phyloP scores from a whole-genome alignment of 106 monocot genomes.

The Acorus gramineus region DNA sequence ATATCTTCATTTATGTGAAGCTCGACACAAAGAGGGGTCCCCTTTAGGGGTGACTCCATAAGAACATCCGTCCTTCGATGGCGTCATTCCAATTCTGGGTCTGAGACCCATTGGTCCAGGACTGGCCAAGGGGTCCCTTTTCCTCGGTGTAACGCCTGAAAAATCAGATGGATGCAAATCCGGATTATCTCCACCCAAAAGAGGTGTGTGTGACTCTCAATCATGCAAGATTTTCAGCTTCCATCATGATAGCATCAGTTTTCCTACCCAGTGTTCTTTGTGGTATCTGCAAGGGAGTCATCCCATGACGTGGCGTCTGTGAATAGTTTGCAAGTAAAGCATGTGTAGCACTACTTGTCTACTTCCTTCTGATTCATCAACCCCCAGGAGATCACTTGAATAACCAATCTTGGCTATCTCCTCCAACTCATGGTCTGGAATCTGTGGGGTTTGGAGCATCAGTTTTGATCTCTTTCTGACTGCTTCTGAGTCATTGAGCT shows the following conservation, averaged over 20 bases:
- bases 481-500: constrained; percentile 90
- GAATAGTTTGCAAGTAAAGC: constrained; percentile 88
- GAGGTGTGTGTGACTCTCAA: constrained; percentile 94
- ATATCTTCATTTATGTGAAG: constrained; percentile 92
- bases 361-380: constrained; percentile 59
- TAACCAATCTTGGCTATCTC: constrained; percentile 97
- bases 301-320: constrained; percentile 74
- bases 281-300: constrained; percentile 68
- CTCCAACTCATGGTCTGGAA: constrained; percentile 91
- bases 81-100: constrained; percentile 86
- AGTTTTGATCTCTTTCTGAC: constrained; percentile 89
- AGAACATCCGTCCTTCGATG: constrained; percentile 64
- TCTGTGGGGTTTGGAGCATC: constrained; percentile 93
- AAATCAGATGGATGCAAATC: constrained; percentile 96
- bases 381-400: constrained; percentile 55
- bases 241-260: constrained; percentile 97
- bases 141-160: constrained; percentile 87
- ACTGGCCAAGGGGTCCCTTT: constrained; percentile 70
- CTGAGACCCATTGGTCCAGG: constrained; percentile 79
- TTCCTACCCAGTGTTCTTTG: constrained; percentile 85
- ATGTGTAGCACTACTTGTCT: constrained; percentile 60
- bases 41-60: constrained; percentile 61
- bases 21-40: constrained; percentile 81
- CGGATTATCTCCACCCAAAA: constrained; percentile 92
- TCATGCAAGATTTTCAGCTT: constrained; percentile 94